Conservation (phyloP, 2,329 filamentous ascomycete species). For the Huntiella abstrusa region DNA sequence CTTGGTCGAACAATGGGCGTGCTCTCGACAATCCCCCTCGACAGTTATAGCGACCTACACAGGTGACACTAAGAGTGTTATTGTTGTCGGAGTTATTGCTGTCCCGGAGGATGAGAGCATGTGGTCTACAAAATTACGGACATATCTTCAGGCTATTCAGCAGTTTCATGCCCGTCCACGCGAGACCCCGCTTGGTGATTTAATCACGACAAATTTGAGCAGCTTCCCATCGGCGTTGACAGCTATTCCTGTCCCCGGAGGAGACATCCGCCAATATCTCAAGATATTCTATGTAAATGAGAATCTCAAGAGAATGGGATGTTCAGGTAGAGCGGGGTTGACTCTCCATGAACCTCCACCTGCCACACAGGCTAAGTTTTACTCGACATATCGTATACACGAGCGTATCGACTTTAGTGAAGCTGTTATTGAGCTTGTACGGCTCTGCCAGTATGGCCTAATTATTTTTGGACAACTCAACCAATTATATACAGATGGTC, state of each 20-base stretch:
- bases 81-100: conserved; percentile 63
- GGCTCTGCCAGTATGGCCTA: conserved; percentile 75
- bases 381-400: conserved; percentile 73
- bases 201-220: conserved; percentile 90
- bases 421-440: conserved; percentile 74
- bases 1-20: conserved; percentile 93
- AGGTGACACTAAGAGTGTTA: conserved; percentile 59
- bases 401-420: conserved; percentile 62
- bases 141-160: conserved; percentile 74
- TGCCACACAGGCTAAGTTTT: conserved; percentile 77
- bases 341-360: conserved; percentile 59
- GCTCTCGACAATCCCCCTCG: conserved; percentile 74
- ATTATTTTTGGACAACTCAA: conserved; percentile 74
- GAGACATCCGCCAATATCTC: conserved; percentile 62
- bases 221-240: conserved; percentile 82
- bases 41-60: conserved; percentile 88
- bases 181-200: conserved; percentile 60
- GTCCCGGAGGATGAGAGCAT: conserved; percentile 61
- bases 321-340: conserved; percentile 74
- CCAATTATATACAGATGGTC: conserved; percentile 75
- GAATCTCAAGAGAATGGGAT: conserved; percentile 77
- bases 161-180: conserved; percentile 71
- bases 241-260: conserved; percentile 76
- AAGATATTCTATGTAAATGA: conserved; percentile 87
- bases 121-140: conserved; percentile 61